Conservation (phyloP, 495 filamentous ascomycete genomes). For the Aspergillus funiculosus region DNA sequence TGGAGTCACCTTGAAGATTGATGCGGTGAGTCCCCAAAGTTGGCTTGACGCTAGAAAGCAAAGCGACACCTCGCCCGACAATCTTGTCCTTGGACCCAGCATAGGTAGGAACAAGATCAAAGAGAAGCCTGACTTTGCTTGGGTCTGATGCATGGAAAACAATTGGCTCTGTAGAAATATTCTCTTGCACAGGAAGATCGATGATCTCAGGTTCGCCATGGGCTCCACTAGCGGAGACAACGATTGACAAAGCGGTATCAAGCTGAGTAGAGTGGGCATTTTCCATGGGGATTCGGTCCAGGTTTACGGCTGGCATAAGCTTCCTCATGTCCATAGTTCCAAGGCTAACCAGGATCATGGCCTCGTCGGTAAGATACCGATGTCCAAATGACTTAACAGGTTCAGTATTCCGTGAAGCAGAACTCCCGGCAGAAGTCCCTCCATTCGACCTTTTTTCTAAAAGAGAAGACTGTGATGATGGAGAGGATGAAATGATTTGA, state of each 20-base stretch:
- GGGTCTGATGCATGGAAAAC: slow-evolving; percentile 75
- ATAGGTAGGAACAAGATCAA: slow-evolving; percentile 97
- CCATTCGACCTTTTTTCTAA: slow-evolving; percentile 49
- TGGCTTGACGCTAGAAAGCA: slow-evolving; percentile 79
- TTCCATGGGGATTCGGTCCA: slow-evolving; percentile 82
- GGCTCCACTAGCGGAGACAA: slow-evolving; percentile 85
- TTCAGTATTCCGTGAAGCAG: slow-evolving; percentile 47
- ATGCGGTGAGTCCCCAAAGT: slow-evolving; percentile 73
- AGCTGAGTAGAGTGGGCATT: slow-evolving; percentile 87
- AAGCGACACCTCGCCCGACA: slow-evolving; percentile 85
- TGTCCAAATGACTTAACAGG: slow-evolving; percentile 94
- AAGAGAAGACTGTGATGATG: slow-evolving; percentile 50
- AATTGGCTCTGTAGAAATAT: slow-evolving; percentile 87
- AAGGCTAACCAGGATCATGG: slow-evolving; percentile 84
- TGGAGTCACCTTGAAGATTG: slow-evolving; percentile 87
- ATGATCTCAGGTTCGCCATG: slow-evolving; percentile 80
- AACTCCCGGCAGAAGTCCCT: slow-evolving; percentile 32
- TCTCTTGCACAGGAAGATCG: slow-evolving; percentile 89
- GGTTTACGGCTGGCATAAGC: slow-evolving; percentile 67
- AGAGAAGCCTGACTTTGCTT: slow-evolving; percentile 78
- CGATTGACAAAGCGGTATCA: slow-evolving; percentile 87
- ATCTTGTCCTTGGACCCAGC: slow-evolving; percentile 81
- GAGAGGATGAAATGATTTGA: slow-evolving; percentile 34
- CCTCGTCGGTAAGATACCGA: slow-evolving; percentile 82
- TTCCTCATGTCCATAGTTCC: slow-evolving; percentile 92